Percentiles rank a stretch among this genome's conserved stretches.
phyloP scores from a whole-genome alignment of 2,329 filamentous ascomycete genomes.

The Aspergillaceae sp. region DNA sequence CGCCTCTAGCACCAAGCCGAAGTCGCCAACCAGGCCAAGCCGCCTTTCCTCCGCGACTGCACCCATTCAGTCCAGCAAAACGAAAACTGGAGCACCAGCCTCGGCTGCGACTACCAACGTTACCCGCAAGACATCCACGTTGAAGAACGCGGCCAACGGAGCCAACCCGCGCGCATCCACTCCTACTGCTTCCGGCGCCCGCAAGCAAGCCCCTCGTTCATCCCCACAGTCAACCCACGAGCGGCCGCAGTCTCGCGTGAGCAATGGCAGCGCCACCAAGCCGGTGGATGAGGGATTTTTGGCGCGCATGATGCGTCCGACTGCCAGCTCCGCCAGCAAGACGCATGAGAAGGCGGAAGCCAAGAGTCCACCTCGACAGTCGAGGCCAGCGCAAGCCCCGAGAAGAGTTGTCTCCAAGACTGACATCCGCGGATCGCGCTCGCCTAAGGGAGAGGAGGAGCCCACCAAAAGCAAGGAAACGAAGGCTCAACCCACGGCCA shows the following conservation, averaged over 20 bases:
- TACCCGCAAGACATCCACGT: constrained; percentile 29
- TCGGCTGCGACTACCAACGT: constrained; percentile 15
- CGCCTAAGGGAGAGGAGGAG: constrained; percentile 9
- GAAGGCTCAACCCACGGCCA: constrained; percentile 6
- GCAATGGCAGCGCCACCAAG: constrained; percentile 25
- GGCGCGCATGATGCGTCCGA: constrained; percentile 45
- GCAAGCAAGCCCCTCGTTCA: constrained; percentile 24
- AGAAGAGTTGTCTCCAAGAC: constrained; percentile 17
- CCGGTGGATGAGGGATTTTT: constrained; percentile 40
- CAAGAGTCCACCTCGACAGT: constrained; percentile 30
- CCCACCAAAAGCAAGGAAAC: constrained; percentile 13
- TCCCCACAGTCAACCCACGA: constrained; percentile 25
- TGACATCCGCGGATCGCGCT: constrained; percentile 8
- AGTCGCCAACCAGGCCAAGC: constrained; percentile 32
- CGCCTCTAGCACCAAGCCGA: constrained; percentile 25
- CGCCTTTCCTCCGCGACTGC: constrained; percentile 35
- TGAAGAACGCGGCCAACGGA: constrained; percentile 19
- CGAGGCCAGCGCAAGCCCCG: constrained; percentile 10
- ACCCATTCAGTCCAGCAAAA: constrained; percentile 29
- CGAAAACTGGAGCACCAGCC: constrained; percentile 20
- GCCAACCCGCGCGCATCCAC: constrained; percentile 15
- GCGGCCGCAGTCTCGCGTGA: constrained; percentile 34
- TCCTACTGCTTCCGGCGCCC: constrained; percentile 16
- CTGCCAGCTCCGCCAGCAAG: constrained; percentile 43
- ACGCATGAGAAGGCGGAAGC: constrained; percentile 39